Base-by-base conservation (phyloP, 2,329 filamentous ascomycete species). In the Xylaria sp. region DNA sequence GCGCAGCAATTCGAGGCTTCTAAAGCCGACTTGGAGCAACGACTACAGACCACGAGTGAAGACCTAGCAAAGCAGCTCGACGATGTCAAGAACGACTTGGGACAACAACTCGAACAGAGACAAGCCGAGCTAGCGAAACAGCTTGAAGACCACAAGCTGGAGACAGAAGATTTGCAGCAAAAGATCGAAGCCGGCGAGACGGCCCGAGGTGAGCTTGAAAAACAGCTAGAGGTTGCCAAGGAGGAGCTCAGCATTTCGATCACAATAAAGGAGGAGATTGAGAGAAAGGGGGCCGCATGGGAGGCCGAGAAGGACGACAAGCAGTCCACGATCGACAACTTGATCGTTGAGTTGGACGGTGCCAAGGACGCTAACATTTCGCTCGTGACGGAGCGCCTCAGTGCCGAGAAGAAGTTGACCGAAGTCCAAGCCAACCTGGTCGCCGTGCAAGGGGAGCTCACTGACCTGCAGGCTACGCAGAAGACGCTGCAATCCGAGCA, bases 281-380 rank as follows among this genome's bases (percentile, higher is more conserved):
- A 70, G 52, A 66, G 61, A 46, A 58, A 61, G 48, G 60, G 52
- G 7, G 57, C 63, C 4, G 60, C 63, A n/a, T 67, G 67, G 61
- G 61, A 66, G 59, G 57, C 50, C 13, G 63, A 61, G 23, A 59
- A 63, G 4, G 66, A 65, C 59, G 68, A 68, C 59, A 69, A 68
- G 62, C 68, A 70, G 51, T 62, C 67, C 2, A 59, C 52, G 18
- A 64, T 71, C 48, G 66, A 70, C 46, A 60, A 60, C 11, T 61
- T 70, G 4, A 66, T 66, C 54, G 68, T 60, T 11, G 68, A 71
- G 59, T 35, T 71, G 30, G 66, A 59, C 11, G 68, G 68, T n/a
- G 66, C 69, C 18, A 68, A 69, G 59, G 67, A 68, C 16, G 69
- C 69, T 52, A 71, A 71, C 58, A 63, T 71, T 48, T 61, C 68